phyloP scores from a whole-genome alignment of 306 rosid species.

The Phaseolus lunatus region DNA sequence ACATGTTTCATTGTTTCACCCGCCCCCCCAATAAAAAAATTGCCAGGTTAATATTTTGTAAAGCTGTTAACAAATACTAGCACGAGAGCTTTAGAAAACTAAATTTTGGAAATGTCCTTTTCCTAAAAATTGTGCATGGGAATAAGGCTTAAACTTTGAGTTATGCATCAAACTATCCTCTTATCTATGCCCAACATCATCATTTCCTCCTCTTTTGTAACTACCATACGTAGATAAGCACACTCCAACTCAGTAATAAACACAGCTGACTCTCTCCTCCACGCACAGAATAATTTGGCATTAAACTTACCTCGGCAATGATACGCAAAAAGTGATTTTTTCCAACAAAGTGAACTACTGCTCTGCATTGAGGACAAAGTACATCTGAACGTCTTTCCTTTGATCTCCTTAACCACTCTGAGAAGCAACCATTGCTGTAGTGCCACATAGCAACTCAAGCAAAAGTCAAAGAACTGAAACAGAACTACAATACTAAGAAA shows the following conservation, averaged over 20 bases:
- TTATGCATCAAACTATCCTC: conserved; percentile 14
- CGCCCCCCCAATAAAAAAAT: neutral
- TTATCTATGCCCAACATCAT: conserved; percentile 27
- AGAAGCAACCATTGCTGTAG: conserved; percentile 95
- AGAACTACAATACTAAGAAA: conserved; percentile 17
- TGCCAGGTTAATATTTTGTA: neutral
- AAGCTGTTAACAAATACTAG: conserved; percentile 21
- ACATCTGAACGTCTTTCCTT: conserved; percentile 69
- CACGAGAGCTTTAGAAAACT: conserved; percentile 16
- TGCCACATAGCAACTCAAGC: conserved; percentile 40
- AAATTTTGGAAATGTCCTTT: neutral
- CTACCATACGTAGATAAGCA: conserved; percentile 9
- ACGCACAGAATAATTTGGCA: conserved; percentile 39
- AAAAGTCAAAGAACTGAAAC: conserved; percentile 42
- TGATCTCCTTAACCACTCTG: conserved; percentile 89
- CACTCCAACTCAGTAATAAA: neutral
- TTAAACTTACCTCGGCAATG: conserved; percentile 64
- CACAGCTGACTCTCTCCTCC: conserved; percentile 17
- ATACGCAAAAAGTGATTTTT: conserved; percentile 82
- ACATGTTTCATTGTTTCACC: neutral
- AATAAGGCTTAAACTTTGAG: conserved; percentile 16
- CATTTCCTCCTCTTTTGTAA: neutral
- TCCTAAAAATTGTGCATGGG: conserved; percentile 8
- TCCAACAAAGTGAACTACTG: conserved; percentile 84
- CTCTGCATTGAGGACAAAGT: conserved; percentile 96